Evolutionary conservation across 768 basidiomycete species (phyloP).

Genomic region (Filobasidium floriforme): DNA sequence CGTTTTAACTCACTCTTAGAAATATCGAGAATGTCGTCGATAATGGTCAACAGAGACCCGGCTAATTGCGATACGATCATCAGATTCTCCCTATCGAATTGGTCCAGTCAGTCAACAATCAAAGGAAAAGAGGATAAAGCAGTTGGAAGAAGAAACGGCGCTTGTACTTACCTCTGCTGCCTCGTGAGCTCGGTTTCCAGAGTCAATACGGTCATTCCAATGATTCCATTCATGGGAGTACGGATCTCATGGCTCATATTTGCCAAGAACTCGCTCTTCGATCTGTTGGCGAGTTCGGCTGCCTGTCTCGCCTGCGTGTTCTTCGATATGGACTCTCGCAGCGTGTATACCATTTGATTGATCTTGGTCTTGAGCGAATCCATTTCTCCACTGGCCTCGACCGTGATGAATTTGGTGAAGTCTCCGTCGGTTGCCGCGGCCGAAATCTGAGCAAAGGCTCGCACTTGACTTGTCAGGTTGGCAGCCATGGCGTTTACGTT

Average conservation of each 20-base stretch:
- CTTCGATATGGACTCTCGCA: slow-evolving; percentile 95
- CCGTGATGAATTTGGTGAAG: slow-evolving; percentile 97
- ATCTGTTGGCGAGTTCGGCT: slow-evolving; percentile 93
- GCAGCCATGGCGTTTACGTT: slow-evolving; percentile 82
- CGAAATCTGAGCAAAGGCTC: slow-evolving; percentile 97
- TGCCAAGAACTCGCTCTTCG: slow-evolving; percentile 95
- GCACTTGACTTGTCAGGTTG: slow-evolving; percentile 94
- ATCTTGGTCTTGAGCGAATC: slow-evolving; percentile 92
- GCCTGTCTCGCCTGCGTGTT: slow-evolving; percentile 96
- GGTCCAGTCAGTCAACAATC: background rate
- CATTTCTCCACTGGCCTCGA: slow-evolving; percentile 98
- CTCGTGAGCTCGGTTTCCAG: slow-evolving; percentile 91
- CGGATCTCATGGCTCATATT: slow-evolving; percentile 74
- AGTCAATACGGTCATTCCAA: slow-evolving; percentile 98
- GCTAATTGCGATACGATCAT: slow-evolving; percentile 92
- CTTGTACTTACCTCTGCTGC: slow-evolving; percentile 53
- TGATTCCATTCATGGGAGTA: slow-evolving; percentile 99
- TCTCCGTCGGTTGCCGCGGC: slow-evolving; percentile 98
- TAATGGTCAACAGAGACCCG: slow-evolving; percentile 84
- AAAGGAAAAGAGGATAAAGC: too few relatives aligned
- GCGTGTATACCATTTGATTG: slow-evolving; percentile 86
- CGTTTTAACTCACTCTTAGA: slow-evolving; percentile 74
- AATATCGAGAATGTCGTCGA: slow-evolving; percentile 98
- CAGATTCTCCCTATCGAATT: slow-evolving; percentile 64
- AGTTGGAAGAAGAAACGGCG: too few relatives aligned